These are phyloP conservation scores for Aspergillus ochraceoroseus DNA, from an alignment of 2,329 filamentous ascomycete species.

Conservation along the genomic window DNA sequence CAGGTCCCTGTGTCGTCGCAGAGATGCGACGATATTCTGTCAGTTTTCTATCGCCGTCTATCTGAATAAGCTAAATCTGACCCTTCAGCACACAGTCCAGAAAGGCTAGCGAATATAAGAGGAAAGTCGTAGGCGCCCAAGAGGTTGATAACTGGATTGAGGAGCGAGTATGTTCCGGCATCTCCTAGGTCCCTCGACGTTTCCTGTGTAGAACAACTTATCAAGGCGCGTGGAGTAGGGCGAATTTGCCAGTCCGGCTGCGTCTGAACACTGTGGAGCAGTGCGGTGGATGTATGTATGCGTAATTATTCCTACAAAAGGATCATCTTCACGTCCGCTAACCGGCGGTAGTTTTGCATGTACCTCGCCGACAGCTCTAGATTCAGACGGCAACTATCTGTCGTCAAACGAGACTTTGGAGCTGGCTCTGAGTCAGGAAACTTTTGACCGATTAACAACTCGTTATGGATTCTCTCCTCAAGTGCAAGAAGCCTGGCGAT, in stretches of 20 bases:
- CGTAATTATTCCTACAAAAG: too few species aligned
- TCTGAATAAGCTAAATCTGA: not conserved
- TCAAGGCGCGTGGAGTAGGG: not conserved
- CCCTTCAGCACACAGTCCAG: not conserved
- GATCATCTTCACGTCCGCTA: not conserved
- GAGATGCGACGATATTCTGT: conserved; percentile 1
- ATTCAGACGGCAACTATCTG: not conserved
- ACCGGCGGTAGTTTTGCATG: conserved; percentile 7
- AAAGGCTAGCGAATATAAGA: not conserved
- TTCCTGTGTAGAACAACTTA: not conserved
- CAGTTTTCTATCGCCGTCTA: not conserved
- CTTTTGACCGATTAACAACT: not conserved
- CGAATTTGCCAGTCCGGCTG: not conserved
- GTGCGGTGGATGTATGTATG: conserved; percentile 3
- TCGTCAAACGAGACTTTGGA: conserved; percentile 3
- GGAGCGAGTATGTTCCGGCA: not conserved
- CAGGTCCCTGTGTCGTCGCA: conserved; percentile 1
- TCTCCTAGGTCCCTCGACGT: too few species aligned
- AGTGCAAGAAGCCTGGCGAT: conserved; percentile 1
- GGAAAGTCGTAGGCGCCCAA: not conserved
- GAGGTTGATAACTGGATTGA: conserved; percentile 4
- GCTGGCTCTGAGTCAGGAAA: conserved; percentile 1
- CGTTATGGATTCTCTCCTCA: conserved; percentile 1
- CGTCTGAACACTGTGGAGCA: not conserved
- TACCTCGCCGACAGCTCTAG: not conserved